Evolutionary conservation across 1,139 yeast species (phyloP).

Genomic region (Diutina mesorugosa): DNA sequence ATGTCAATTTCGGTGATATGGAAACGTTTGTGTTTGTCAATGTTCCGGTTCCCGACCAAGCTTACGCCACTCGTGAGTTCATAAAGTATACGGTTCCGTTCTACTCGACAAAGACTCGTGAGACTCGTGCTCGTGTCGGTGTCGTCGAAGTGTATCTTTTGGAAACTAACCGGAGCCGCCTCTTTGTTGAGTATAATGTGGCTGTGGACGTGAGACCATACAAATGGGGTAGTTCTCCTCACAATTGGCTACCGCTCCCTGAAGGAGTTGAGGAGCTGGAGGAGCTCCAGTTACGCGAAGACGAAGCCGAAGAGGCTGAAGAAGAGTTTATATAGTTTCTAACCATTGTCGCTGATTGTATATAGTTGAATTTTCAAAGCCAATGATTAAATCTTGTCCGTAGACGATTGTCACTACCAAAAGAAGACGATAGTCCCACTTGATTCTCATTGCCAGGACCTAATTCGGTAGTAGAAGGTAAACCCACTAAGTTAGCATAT

Average conservation of each 20-base stretch:
- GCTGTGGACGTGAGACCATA: conserved; percentile 18
- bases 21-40: conserved; percentile 17
- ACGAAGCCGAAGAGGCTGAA: background rate
- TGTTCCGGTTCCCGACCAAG: conserved; percentile 5
- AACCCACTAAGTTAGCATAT: too few species aligned
- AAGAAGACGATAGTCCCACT: too few species aligned
- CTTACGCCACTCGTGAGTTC: conserved; percentile 8
- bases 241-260: background rate
- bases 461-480: too few species aligned
- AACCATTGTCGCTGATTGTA: background rate
- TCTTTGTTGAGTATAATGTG: conserved; percentile 9
- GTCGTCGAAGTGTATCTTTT: conserved; percentile 20
- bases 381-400: too few species aligned
- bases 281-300: background rate
- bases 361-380: background rate
- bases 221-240: conserved; percentile 2
- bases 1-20: conserved; percentile 12
- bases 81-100: conserved; percentile 24
- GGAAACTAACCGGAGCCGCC: conserved; percentile 8
- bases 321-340: background rate
- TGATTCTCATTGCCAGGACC: too few species aligned
- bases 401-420: too few species aligned
- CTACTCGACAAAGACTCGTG: conserved; percentile 10
- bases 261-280: background rate
- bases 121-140: conserved; percentile 16